A percentile compares a stretch with the other conserved stretches of the same genome.
phyloP scores from a whole-genome alignment of 495 filamentous ascomycete species.

The Hypoxylon cercidicola region DNA sequence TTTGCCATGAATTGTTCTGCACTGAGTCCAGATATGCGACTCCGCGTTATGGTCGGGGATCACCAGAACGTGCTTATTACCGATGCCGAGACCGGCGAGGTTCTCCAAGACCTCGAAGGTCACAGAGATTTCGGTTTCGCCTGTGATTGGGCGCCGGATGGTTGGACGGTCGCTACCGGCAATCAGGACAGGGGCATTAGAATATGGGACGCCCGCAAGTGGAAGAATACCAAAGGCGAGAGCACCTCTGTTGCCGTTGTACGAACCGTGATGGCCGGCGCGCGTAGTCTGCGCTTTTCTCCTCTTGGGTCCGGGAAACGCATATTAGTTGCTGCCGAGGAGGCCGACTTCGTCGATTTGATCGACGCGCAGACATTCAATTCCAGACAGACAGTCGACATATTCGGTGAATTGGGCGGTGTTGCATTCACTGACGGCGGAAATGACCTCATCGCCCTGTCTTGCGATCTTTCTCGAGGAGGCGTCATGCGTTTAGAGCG shows the following conservation, averaged over 20 bases:
- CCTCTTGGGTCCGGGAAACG: conserved; percentile 78
- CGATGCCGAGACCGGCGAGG: conserved; percentile 59
- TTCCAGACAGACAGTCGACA: conserved; percentile 78
- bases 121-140: conserved; percentile 90
- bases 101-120: conserved; percentile 65
- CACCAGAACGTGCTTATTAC: conserved; percentile 58
- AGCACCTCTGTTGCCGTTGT: conserved; percentile 67
- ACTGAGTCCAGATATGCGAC: conserved; percentile 78
- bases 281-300: conserved; percentile 81
- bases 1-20: conserved; percentile 87
- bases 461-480: conserved; percentile 77
- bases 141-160: conserved; percentile 91
- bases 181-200: conserved; percentile 88
- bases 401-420: conserved; percentile 89
- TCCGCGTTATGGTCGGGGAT: conserved; percentile 79
- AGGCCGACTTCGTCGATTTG: conserved; percentile 82
- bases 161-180: conserved; percentile 86
- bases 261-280: conserved; percentile 79
- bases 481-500: conserved; percentile 83
- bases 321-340: conserved; percentile 82
- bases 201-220: conserved; percentile 86
- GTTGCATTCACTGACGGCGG: conserved; percentile 79
- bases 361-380: conserved; percentile 77
- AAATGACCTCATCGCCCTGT: conserved; percentile 75
- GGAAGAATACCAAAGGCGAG: conserved; percentile 60